Conservation (phyloP, 768 basidiomycete species). For the Psilocybe cubensis region DNA sequence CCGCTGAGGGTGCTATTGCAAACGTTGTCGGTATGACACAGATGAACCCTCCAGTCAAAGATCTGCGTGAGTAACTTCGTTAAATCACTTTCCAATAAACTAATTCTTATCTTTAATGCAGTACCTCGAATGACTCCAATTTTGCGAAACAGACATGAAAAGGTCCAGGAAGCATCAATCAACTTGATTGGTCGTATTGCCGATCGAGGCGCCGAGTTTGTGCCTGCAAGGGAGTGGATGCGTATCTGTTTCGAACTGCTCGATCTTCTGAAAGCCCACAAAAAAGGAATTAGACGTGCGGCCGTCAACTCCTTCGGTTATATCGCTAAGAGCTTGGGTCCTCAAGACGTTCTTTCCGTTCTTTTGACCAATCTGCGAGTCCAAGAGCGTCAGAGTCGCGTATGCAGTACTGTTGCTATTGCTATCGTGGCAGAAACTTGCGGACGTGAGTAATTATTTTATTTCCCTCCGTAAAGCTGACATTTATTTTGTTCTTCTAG, state of each 20-base stretch:
- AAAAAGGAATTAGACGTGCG: conserved; percentile 97
- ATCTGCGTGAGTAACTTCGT: conserved; percentile 75
- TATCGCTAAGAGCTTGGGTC: conserved; percentile 98
- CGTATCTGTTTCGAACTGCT: conserved; percentile 98
- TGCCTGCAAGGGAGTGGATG: conserved; percentile 99
- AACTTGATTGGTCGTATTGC: conserved; percentile 99
- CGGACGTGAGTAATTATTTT: conserved; percentile 54
- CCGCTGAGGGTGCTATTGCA: conserved; percentile 97
- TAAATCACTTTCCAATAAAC: background rate
- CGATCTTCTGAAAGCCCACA: conserved; percentile 97
- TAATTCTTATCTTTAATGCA: conserved; percentile 33
- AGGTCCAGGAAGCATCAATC: conserved; percentile 99
- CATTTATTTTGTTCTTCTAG: conserved; percentile 32
- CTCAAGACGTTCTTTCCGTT: conserved; percentile 96
- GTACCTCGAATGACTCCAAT: conserved; percentile 99
- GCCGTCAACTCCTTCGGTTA: conserved; percentile 99
- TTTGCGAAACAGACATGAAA: conserved; percentile 97
- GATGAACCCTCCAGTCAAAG: conserved; percentile 99
- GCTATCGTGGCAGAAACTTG: conserved; percentile 95
- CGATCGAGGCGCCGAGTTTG: conserved; percentile 98
- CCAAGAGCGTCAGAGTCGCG: conserved; percentile 98
- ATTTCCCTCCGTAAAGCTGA: background rate
- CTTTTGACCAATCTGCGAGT: conserved; percentile 95
- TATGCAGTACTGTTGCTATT: conserved; percentile 98
- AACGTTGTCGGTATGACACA: conserved; percentile 99